Conservation (phyloP, 306 rosid genomes). For the Ochetophila trinervis region DNA sequence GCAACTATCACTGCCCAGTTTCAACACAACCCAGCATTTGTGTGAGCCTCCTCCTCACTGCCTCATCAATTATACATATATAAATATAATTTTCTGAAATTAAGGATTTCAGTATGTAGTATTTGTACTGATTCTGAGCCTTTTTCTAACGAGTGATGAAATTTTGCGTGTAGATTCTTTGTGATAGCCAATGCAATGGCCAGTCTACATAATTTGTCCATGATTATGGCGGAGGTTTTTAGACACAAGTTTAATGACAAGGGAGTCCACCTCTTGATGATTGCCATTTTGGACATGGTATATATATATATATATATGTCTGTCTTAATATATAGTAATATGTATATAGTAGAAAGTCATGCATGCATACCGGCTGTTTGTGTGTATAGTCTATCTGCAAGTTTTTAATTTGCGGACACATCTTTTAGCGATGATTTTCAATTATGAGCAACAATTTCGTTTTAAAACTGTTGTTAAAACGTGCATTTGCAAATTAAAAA, state of each 20-base stretch:
- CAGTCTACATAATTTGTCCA: conserved; percentile 66
- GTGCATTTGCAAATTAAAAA: too few species aligned
- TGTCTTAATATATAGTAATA: not conserved
- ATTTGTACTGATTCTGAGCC: not conserved
- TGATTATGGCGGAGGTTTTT: conserved; percentile 51
- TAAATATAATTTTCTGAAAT: not conserved
- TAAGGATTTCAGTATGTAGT: not conserved
- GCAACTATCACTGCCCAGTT: conserved; percentile 62
- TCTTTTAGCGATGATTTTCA: too few species aligned
- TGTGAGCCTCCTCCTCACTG: conserved; percentile 43
- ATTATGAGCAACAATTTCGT: too few species aligned
- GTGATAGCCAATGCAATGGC: conserved; percentile 75
- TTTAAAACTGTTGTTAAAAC: too few species aligned
- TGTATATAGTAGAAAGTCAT: too few species aligned
- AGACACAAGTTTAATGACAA: conserved; percentile 48
- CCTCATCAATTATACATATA: too few species aligned
- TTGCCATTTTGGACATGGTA: conserved; percentile 89
- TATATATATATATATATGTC: too few species aligned
- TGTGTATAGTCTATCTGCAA: too few species aligned
- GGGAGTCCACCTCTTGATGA: conserved; percentile 55
- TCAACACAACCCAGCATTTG: conserved; percentile 75
- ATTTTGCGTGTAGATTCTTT: conserved; percentile 54
- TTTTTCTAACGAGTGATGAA: not conserved
- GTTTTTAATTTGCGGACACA: too few species aligned
- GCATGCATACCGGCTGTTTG: too few species aligned